Evolutionary conservation across 192 early-diverging fungal genomes (phyloP), one percentile per base, ranked within the genome.

Genomic region (Coemansia sp.): DNA sequence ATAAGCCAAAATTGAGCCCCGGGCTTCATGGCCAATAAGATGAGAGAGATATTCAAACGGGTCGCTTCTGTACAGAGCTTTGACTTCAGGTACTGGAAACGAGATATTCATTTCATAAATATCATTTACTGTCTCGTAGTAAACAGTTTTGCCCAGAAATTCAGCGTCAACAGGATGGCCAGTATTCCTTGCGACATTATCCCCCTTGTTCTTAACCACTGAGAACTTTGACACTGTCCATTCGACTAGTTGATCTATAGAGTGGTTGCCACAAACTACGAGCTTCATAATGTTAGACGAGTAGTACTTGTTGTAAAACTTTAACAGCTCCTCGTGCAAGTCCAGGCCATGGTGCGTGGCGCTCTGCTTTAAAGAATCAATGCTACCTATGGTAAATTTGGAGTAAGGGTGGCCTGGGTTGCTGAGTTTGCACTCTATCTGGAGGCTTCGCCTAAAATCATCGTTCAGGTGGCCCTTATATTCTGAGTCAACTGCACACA

Each of bases 271-370:
- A 9, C 92, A 63, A 28, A 99, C 78, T 11, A 89, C 88, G 7
- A 96, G 82, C 77, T 92, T 94, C 95, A 96, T 97, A 24, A 96
- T 70, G 53, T 95, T 95, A 10, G 93, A 86, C 20, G 93, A 95
- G 73, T 99, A 99, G 65, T 93, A 92, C 58, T 82, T 85, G 3
- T 85, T 74, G 70, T 94, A 88, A 56, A 96, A 95, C 46, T 90
- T 88, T 31, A 93, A 68, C 42, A 97, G 75, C 43, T 92, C 88
- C 3, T 90, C 84, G 20, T 92, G 83, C 40, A 95, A 83, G 60
- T 94, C 85, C n/a, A 93, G 60, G 0, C 90, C 90, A 11, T 82
- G 70, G 3, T 26, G 3, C 2, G 45, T 16, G 7, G 74, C 70
- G 2, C 36, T 26, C 10, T 88, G 87, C 39, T 83, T 79, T 10